Evolutionary conservation across 441 rosid species (phyloP), one percentile per base, ranked within the genome.

Genomic region (Populus hybrid): DNA sequence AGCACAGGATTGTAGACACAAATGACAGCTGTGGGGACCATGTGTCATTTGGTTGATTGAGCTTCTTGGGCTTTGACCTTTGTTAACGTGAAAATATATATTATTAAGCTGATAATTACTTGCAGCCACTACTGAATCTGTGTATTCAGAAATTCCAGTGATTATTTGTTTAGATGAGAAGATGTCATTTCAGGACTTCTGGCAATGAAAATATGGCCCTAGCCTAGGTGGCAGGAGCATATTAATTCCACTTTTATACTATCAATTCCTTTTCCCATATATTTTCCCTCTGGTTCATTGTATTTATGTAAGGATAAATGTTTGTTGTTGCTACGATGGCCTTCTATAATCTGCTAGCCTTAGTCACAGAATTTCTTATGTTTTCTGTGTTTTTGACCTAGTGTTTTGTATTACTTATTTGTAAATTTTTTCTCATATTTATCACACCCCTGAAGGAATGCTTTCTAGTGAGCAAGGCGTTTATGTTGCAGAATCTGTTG

Each of bases 401-500:
- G 30, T 26, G 69, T 26, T 66, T 66, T 24, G 30, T 26, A 9
- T 66, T 66, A 10, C 69, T 66, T 63, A 42, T 69, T 9, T 42
- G 66, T 18, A 7, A 4, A 30, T 30, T 30, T 30, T 30, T 30
- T 30, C 32, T 30, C 32, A 30, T 4, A 30, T 30, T 30, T 30
- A 91, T 72, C 88, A 71, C 70, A 95, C 99, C 67, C 97, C 99
- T 75, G 97, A 92, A 79, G 98, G 99, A 77, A 88, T 90, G 86
- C 98, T 97, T 79, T 92, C 93, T 67, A 93, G 85, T 79, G 99
- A 93, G 86, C 93, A 82, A 89, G 99, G 98, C 77, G 84, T 97
- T 66, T 97, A 97, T 88, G 88, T 97, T 86, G 92, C 99, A 57
- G 97, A 95, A 76, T 85, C 93, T 73, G 82, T 91, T 83, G 83